Evolutionary conservation across 2,329 filamentous ascomycete species (phyloP).

Genomic region (Xylariales sp.): DNA sequence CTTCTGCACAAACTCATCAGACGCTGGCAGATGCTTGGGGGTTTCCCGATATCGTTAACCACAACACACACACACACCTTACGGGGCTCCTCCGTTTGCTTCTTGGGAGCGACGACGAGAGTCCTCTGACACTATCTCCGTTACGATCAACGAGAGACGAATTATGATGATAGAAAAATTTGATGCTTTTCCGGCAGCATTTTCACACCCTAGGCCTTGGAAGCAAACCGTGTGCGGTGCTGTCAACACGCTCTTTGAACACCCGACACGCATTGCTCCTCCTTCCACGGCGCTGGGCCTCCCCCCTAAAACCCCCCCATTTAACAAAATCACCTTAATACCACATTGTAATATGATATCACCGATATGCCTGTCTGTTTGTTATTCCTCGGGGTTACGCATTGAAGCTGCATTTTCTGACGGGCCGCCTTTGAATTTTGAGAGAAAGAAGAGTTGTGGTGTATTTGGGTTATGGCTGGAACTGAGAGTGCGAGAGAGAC

Average conservation of each 20-base stretch:
- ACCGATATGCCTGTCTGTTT: constrained; percentile 11
- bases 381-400: constrained; percentile 5
- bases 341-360: constrained; percentile 27
- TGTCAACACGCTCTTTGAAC: too few relatives aligned
- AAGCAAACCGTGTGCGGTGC: too few relatives aligned
- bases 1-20: constrained; percentile 23
- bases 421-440: background rate
- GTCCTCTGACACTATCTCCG: too few relatives aligned
- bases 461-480: constrained; percentile 15
- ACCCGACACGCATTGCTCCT: too few relatives aligned
- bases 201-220: too few relatives aligned
- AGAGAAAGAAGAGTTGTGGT: constrained; percentile 13
- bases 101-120: too few relatives aligned
- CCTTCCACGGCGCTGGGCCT: too few relatives aligned
- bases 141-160: constrained; percentile 28
- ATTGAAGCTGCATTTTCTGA: constrained; percentile 3
- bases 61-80: too few relatives aligned
- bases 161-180: constrained; percentile 30
- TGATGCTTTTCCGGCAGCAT: constrained; percentile 19
- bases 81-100: too few relatives aligned
- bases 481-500: too few relatives aligned
- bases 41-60: constrained; percentile 24
- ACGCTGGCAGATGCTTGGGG: constrained; percentile 25
- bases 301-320: too few relatives aligned
- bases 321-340: constrained; percentile 12